These are phyloP conservation scores for Poa annua DNA, from an alignment of 176 grass and related monocot species.

Conservation along the genomic window DNA sequence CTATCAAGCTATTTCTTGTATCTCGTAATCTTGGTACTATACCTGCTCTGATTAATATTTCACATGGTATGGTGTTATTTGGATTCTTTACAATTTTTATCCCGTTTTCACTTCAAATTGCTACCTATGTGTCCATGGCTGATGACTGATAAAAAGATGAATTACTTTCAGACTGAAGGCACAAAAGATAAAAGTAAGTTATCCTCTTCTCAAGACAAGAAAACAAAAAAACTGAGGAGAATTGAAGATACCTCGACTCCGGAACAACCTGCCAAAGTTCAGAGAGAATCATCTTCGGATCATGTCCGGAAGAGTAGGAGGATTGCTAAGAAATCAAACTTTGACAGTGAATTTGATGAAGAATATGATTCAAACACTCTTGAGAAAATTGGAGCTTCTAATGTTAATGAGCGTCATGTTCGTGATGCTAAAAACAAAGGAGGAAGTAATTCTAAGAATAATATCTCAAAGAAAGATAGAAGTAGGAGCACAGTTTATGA, in stretches of 20 bases:
- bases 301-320: constrained; percentile 81
- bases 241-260: constrained; percentile 42
- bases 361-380: constrained; percentile 46
- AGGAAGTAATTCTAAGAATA: constrained; percentile 54
- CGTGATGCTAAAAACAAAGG: constrained; percentile 41
- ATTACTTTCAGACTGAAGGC: constrained; percentile 45
- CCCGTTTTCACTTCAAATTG: background rate
- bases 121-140: background rate
- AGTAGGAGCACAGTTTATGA: constrained; percentile 38
- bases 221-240: constrained; percentile 40
- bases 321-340: constrained; percentile 57
- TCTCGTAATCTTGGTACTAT: background rate
- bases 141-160: constrained; percentile 38
- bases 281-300: constrained; percentile 46
- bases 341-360: constrained; percentile 57
- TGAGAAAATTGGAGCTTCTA: constrained; percentile 47
- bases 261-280: constrained; percentile 48
- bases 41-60: constrained; percentile 8
- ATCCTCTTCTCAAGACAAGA: constrained; percentile 48
- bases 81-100: background rate
- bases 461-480: constrained; percentile 48
- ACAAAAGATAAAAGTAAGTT: constrained; percentile 45
- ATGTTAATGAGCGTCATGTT: constrained; percentile 28
- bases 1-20: constrained; percentile 14
- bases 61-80: background rate